These are phyloP conservation scores for Saccharum hybrid DNA, from an alignment of 202 grass and related monocot species.

Conservation along the genomic window DNA sequence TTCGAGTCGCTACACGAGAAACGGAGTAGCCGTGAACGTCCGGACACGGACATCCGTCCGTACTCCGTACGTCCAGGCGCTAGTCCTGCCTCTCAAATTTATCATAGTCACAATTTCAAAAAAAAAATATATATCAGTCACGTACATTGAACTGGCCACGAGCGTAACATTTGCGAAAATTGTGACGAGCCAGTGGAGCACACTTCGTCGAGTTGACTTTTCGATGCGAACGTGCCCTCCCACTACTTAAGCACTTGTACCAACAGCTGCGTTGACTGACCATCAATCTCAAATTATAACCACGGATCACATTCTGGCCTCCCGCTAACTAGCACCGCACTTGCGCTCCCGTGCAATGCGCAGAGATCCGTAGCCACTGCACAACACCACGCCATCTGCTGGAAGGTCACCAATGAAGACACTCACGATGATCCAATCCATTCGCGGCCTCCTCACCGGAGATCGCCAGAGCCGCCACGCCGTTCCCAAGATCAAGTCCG, in stretches of 20 bases:
- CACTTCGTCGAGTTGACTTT: slow-evolving; percentile 34
- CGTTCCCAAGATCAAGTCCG: not conserved
- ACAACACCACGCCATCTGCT: too few relatives aligned
- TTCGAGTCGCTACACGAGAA: too few relatives aligned
- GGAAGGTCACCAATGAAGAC: not conserved
- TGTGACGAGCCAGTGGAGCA: not conserved
- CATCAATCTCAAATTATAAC: not conserved
- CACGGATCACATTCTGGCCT: not conserved
- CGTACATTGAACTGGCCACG: not conserved
- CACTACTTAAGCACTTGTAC: not conserved
- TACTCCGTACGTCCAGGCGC: too few relatives aligned
- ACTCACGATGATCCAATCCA: not conserved
- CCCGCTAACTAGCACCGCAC: not conserved
- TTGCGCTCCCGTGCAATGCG: not conserved
- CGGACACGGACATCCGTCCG: too few relatives aligned
- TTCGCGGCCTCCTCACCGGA: slow-evolving; percentile 22
- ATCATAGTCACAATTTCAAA: too few relatives aligned
- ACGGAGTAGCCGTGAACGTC: too few relatives aligned
- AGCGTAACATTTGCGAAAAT: not conserved
- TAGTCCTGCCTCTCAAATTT: too few relatives aligned
- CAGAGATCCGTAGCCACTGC: not conserved
- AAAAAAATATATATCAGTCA: not conserved
- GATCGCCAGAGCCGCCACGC: slow-evolving; percentile 15
- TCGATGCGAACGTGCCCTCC: not conserved
- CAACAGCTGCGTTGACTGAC: not conserved